A percentile compares a stretch with the other conserved stretches of the same genome.
These are phyloP conservation scores for Suhomyces chickasaworum DNA, from an alignment of 1,139 yeast genomes.

Conservation along the genomic window DNA sequence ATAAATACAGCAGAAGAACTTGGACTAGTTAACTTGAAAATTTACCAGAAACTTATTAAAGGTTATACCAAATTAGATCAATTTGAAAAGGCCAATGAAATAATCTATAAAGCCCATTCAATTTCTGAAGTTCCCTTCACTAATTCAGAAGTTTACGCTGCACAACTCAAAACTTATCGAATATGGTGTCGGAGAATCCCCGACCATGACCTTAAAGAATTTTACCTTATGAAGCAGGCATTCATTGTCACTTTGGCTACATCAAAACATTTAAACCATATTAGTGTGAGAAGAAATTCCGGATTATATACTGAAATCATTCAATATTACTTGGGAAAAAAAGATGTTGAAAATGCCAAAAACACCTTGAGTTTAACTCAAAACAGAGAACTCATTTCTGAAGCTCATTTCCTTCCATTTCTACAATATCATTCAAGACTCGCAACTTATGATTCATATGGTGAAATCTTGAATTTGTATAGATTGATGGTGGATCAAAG, in stretches of 20 bases:
- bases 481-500: constrained; percentile 40
- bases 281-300: constrained; percentile 13
- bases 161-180: constrained; percentile 36
- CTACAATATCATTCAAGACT: constrained; percentile 26
- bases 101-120: constrained; percentile 34
- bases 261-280: constrained; percentile 7
- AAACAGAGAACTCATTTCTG: constrained; percentile 21
- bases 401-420: constrained; percentile 35
- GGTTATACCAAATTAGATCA: constrained; percentile 36
- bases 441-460: constrained; percentile 31
- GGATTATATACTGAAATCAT: constrained; percentile 31
- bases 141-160: constrained; percentile 29
- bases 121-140: constrained; percentile 33
- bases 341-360: constrained; percentile 22
- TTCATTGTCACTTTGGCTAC: constrained; percentile 16
- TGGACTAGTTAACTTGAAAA: constrained; percentile 17
- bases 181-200: constrained; percentile 27
- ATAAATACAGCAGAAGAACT: constrained; percentile 23
- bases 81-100: constrained; percentile 35
- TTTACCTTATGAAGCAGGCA: constrained; percentile 10
- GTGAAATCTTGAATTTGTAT: constrained; percentile 37
- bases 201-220: constrained; percentile 4
- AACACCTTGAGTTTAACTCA: constrained; percentile 20
- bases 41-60: constrained; percentile 21
- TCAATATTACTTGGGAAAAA: constrained; percentile 22